Percentiles rank a stretch among this genome's conserved stretches.
These are phyloP conservation scores for Ophiostoma fasciatum DNA, from an alignment of 2,329 filamentous ascomycete species.

Conservation along the genomic window DNA sequence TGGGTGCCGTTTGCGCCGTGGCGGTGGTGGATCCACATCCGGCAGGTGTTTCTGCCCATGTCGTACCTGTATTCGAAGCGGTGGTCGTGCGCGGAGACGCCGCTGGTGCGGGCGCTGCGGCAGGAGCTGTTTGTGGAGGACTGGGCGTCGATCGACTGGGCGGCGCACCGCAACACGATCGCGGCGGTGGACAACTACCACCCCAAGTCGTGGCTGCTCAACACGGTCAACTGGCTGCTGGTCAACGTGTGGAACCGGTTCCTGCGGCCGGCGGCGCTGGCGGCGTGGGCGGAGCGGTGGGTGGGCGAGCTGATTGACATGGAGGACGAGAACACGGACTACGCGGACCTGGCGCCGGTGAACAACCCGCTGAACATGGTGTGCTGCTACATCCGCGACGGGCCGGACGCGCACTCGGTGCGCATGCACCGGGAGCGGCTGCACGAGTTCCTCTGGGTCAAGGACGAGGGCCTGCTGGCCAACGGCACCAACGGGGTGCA, in stretches of 20 bases:
- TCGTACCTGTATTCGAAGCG: conserved; percentile 73
- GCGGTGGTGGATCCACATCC: conserved; percentile 97
- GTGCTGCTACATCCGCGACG: conserved; percentile 70
- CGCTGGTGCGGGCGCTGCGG: conserved; percentile 55
- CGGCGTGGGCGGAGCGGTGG: conserved; percentile 63
- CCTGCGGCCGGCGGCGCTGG: conserved; percentile 50
- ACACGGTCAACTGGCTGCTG: conserved; percentile 61
- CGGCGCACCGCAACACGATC: conserved; percentile 67
- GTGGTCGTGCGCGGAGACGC: conserved; percentile 64
- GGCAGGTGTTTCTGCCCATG: conserved; percentile 92
- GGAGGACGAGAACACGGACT: conserved; percentile 89
- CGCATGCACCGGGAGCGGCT: conserved; percentile 66
- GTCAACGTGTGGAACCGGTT: conserved; percentile 71
- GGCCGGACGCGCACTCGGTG: conserved; percentile 57
- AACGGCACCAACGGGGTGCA: conserved; percentile 98
- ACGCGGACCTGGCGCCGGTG: conserved; percentile 72
- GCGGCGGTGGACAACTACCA: conserved; percentile 75
- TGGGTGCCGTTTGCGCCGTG: conserved; percentile 83
- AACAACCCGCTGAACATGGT: conserved; percentile 86
- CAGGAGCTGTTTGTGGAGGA: conserved; percentile 72
- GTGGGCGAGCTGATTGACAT: conserved; percentile 70
- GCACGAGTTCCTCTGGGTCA: conserved; percentile 83
- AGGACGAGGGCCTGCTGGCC: conserved; percentile 79
- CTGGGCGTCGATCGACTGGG: conserved; percentile 66
- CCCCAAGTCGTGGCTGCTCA: conserved; percentile 75